Evolutionary conservation across 2,329 filamentous ascomycete species (phyloP).

Genomic region (Colletotrichum cordylinicola): DNA sequence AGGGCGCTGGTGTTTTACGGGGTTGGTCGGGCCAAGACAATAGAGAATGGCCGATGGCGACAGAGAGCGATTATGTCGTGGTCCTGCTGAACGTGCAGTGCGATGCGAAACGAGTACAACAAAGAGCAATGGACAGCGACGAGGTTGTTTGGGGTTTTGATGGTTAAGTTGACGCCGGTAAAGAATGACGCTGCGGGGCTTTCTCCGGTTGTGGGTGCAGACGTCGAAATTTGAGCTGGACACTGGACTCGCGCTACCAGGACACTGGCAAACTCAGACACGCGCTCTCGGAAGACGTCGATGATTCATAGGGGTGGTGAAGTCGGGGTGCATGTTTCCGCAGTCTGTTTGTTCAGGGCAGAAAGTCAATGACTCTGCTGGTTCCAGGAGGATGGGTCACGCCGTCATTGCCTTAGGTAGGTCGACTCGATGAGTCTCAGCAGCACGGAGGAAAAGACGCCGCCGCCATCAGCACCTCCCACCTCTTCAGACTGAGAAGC

Average conservation of each 20-base stretch:
- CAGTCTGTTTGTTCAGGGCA: not conserved
- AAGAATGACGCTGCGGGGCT: not conserved
- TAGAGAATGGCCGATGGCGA: not conserved
- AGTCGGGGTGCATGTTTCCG: not conserved
- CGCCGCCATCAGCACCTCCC: not conserved
- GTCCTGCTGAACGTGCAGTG: not conserved
- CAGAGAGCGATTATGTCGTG: not conserved
- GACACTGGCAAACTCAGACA: not conserved
- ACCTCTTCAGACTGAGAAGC: too few species aligned
- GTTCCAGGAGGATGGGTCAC: not conserved
- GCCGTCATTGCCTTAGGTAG: not conserved
- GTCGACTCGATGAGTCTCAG: not conserved
- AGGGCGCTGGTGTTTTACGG: not conserved
- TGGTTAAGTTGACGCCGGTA: not conserved
- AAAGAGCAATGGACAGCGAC: not conserved
- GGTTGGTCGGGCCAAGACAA: not conserved
- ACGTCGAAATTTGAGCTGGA: not conserved
- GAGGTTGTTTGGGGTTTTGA: not conserved
- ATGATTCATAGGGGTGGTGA: conserved; percentile 5
- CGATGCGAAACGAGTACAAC: not conserved
- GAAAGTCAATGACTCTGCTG: not conserved
- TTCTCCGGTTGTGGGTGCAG: not conserved
- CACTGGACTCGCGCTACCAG: not conserved
- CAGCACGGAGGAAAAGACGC: not conserved
- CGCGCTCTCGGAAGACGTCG: not conserved